Evolutionary conservation across 306 rosid genomes (phyloP), one percentile per base, ranked within the genome.

Genomic region (Lathyrus oleraceus): DNA sequence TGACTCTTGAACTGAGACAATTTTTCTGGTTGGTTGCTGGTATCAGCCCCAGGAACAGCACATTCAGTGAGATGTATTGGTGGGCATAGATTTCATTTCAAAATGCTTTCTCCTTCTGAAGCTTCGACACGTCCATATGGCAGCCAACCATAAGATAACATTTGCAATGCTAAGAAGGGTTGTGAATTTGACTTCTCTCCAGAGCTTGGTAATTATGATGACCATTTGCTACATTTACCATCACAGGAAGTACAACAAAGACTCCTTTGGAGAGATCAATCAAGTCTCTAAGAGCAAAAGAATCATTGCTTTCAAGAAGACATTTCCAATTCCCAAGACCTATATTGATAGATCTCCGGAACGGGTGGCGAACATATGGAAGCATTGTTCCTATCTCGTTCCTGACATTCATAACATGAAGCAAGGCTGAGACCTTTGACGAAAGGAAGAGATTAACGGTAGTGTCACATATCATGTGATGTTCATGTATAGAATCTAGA

Each of bases 131-230:
- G 2, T 81, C 74, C 79, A 63, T 65, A 57, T 54, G 61, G 74
- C 61, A 69, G 75, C 72, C 69, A 59, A 78, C 75, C 86, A 23
- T 65, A 49, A 45, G 81, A 74, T 72, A 65, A 38, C 42, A 48
- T 51, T 2, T 85, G 84, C 38, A 73, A 72, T 10, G 85, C 49
- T 67, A 74, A 61, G 72, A 86, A 39, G 92, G 87, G 70, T 78
- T 89, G n/a, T 76, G 73, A 12, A 68, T 61, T 48, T 88, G 88
- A 61, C 74, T 70, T 72, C 72, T 86, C 35, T 78, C 88, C 39
- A 66, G 67, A 77, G 72, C 42, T 30, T 83, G 70, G 76, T 60
- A 75, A 80, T 72, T 79, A 76, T 74, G 11, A 51, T 78, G 85
- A 75, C 25, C 16, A 43, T 71, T 75, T 47, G 76, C 73, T 70